A percentile compares a stretch with the other conserved stretches of the same genome.
These are phyloP conservation scores for Prunus mongolica DNA, from an alignment of 306 rosid species.

Conservation along the genomic window DNA sequence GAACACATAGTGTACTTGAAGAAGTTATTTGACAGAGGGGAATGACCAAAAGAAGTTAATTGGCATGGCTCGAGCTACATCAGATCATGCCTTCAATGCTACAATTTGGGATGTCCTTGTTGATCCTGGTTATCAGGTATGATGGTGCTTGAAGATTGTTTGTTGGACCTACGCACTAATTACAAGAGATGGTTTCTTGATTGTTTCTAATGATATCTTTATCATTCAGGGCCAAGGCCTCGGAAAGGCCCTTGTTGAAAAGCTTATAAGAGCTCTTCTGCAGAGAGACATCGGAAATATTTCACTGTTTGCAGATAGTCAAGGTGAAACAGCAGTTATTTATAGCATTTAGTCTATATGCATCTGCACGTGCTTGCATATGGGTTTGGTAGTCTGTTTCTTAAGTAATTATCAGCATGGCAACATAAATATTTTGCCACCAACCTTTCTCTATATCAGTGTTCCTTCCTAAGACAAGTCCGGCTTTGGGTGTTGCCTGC, in stretches of 20 bases:
- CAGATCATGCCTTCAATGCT: constrained; percentile 98
- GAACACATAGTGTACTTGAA: constrained; percentile 94
- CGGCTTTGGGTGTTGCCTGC: background rate
- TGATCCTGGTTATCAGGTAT: constrained; percentile 94
- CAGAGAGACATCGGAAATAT: constrained; percentile 93
- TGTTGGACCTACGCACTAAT: constrained; percentile 11
- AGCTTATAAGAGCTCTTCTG: constrained; percentile 75
- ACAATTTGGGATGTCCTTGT: constrained; percentile 98
- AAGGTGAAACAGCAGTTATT: constrained; percentile 49
- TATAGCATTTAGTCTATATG: background rate
- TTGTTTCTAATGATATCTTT: constrained; percentile 23
- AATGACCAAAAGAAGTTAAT: constrained; percentile 67
- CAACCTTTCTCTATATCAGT: background rate
- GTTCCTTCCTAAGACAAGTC: background rate
- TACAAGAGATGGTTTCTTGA: background rate
- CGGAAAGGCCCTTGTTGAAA: constrained; percentile 89
- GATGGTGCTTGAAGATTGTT: background rate
- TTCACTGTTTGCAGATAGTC: constrained; percentile 86
- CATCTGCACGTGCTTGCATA: background rate
- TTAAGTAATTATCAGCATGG: background rate
- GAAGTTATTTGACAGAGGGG: constrained; percentile 98
- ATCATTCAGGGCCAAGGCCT: constrained; percentile 86
- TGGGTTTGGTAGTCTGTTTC: background rate
- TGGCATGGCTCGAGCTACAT: constrained; percentile 98
- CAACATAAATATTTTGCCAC: background rate